Evolutionary conservation across 345 rosid species (phyloP).

Genomic region (Citrus maxima): DNA sequence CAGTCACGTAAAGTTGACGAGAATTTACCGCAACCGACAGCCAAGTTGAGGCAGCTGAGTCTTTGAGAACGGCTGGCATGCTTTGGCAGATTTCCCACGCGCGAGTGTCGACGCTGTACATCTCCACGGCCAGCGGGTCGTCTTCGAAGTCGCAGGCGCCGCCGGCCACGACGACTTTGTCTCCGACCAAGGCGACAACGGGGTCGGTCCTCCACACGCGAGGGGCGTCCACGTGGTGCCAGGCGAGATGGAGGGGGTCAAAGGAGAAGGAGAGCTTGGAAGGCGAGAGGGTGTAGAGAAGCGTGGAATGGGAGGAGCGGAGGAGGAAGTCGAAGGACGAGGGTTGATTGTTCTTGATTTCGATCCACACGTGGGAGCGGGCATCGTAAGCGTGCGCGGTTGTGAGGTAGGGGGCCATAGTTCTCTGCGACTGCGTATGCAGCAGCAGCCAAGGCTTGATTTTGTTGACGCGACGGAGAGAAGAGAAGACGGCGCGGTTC

Average conservation of each 20-base stretch:
- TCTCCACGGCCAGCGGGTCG: constrained; percentile 64
- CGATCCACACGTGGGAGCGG: constrained; percentile 56
- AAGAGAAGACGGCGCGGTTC: constrained; percentile 60
- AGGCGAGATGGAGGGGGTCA: constrained; percentile 61
- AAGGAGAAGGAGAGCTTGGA: constrained; percentile 56
- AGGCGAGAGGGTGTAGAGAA: constrained; percentile 60
- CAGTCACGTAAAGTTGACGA: constrained; percentile 44
- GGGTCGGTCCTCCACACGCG: constrained; percentile 68
- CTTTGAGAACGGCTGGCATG: constrained; percentile 53
- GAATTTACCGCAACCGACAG: constrained; percentile 46
- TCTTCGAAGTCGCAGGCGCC: constrained; percentile 70
- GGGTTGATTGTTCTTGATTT: constrained; percentile 20
- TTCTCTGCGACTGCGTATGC: constrained; percentile 49
- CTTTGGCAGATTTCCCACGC: constrained; percentile 51
- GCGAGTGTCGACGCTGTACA: constrained; percentile 37
- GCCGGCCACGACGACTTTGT: constrained; percentile 48
- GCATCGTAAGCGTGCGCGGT: constrained; percentile 68
- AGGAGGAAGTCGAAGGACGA: constrained; percentile 25
- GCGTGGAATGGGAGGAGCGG: constrained; percentile 57
- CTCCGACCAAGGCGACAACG: constrained; percentile 52
- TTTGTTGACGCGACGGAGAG: constrained; percentile 47
- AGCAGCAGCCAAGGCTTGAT: constrained; percentile 67
- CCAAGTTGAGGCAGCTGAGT: constrained; percentile 59
- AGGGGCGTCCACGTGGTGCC: constrained; percentile 62
- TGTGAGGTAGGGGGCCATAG: constrained; percentile 29